These are phyloP conservation scores for Sporothrix euskadiensis DNA, from an alignment of 2,329 filamentous ascomycete species.

Conservation along the genomic window DNA sequence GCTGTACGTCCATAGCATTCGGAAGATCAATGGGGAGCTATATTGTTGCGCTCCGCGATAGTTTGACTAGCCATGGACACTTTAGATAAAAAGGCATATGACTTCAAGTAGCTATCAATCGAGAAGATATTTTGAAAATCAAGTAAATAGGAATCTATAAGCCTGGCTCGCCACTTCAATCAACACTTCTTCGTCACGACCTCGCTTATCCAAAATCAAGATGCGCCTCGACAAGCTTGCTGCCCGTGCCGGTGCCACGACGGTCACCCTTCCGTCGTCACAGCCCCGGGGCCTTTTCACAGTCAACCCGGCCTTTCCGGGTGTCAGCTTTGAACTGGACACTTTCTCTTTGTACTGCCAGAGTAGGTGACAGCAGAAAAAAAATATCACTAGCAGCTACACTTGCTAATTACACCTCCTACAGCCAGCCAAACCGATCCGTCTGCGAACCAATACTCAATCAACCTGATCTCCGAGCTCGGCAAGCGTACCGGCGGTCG, in stretches of 20 bases:
- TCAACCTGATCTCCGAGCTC: conserved; percentile 14
- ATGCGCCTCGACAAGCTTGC: conserved; percentile 18
- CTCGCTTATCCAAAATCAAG: neutral
- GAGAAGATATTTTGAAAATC: neutral
- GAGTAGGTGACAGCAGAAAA: neutral
- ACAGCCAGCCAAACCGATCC: conserved; percentile 8
- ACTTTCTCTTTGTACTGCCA: conserved; percentile 14
- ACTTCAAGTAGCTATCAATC: neutral
- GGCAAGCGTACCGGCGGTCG: conserved; percentile 13
- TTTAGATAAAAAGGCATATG: neutral
- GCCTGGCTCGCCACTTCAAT: too few species aligned
- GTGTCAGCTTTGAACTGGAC: conserved; percentile 18
- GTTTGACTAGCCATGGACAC: neutral
- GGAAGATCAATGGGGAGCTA: neutral
- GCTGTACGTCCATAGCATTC: neutral
- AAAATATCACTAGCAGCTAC: too few species aligned
- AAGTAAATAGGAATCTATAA: neutral
- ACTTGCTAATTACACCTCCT: too few species aligned
- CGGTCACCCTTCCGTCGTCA: neutral
- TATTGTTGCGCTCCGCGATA: neutral
- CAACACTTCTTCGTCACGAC: neutral
- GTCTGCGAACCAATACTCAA: conserved; percentile 10
- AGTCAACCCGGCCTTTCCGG: conserved; percentile 4
- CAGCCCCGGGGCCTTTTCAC: neutral
- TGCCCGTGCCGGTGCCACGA: conserved; percentile 16